Base-by-base conservation (phyloP, 2,329 filamentous ascomycete genomes). In the Sclerotinia trifoliorum region DNA sequence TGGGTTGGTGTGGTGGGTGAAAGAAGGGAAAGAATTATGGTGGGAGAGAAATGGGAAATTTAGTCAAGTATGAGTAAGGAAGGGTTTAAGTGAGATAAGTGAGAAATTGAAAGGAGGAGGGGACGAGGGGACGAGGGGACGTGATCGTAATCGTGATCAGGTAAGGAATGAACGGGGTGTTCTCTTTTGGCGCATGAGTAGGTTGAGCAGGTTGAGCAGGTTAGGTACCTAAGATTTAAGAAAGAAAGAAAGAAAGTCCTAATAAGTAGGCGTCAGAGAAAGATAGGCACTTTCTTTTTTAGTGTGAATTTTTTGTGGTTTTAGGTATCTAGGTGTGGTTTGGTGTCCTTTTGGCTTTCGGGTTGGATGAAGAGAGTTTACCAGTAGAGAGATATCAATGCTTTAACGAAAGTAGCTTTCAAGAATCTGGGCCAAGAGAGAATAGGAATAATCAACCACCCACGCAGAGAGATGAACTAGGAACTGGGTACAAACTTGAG, bases 101-200 rank as follows among this genome's bases (percentile, higher is more conserved):
- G 21, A 39, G 35, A 49, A 55, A 35, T 49, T 52, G 67, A 49
- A 52, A 51, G 52, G 52, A 62, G 55, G 56, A 62, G 58, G 61
- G 51, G 61, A 42, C 39, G 39, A 17, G 11, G 10, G 39, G n/a
- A n/a, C n/a, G n/a, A n/a, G n/a, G 39, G 39, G 39, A 54, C 24
- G 19, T 24, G 44, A 44, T 29, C 55, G 35, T 10, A 6, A 39
- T 32, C 10, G 51, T 32, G 44, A 44, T 32, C 56, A 60, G 54
- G 61, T 52, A 61, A 62, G 65, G 65, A 63, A 67, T 67, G 65
- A 24, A 61, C 56, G 54, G 54, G 51, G 64, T 67, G 21, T 61
- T 49, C 65, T 55, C 32, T 55, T 65, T 54, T 54, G 65, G 65
- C 56, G 65, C 56, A 61, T 67, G 65, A 67, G 48, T 60, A 35